Percentiles rank a stretch among this genome's conserved stretches.
Evolutionary conservation across 768 basidiomycete species (phyloP).

Genomic region (Tremella yokohamensis): DNA sequence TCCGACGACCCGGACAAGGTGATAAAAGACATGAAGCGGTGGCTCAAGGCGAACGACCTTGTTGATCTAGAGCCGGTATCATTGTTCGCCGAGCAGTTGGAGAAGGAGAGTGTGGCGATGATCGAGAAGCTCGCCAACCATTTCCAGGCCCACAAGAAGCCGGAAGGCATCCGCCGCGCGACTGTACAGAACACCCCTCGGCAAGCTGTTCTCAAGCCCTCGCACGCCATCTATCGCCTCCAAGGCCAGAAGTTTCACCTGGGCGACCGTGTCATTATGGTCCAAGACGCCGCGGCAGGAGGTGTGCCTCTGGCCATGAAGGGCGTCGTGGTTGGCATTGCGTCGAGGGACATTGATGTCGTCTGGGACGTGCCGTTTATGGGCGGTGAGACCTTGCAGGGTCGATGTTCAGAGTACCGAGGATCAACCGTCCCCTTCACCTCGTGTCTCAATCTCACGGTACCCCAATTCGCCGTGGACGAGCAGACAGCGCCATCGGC

Average conservation of each 20-base stretch:
- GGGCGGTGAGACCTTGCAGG: conserved; percentile 79
- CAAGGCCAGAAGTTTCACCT: conserved; percentile 82
- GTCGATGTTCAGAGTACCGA: conserved; percentile 88
- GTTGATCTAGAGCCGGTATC: conserved; percentile 89
- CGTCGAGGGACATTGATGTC: conserved; percentile 82
- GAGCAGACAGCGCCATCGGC: conserved; percentile 51
- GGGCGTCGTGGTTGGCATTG: conserved; percentile 89
- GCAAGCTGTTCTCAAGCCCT: conserved; percentile 86
- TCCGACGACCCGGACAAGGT: conserved; percentile 62
- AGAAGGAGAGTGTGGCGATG: conserved; percentile 75
- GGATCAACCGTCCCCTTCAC: conserved; percentile 84
- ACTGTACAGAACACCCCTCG: conserved; percentile 91
- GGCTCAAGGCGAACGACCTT: conserved; percentile 83
- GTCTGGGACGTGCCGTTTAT: conserved; percentile 96
- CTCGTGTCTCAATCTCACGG: conserved; percentile 80
- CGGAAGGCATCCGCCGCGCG: conserved; percentile 74
- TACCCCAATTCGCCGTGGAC: conserved; percentile 77
- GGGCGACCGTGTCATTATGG: conserved; percentile 93
- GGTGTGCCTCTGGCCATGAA: conserved; percentile 85
- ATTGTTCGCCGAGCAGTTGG: conserved; percentile 83
- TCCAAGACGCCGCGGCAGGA: conserved; percentile 75
- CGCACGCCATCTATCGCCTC: conserved; percentile 80
- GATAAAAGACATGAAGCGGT: conserved; percentile 72
- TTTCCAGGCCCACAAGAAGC: conserved; percentile 62
- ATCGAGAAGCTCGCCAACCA: conserved; percentile 74